Base-by-base conservation (phyloP, 441 rosid genomes). In the Jatropha podagrica region DNA sequence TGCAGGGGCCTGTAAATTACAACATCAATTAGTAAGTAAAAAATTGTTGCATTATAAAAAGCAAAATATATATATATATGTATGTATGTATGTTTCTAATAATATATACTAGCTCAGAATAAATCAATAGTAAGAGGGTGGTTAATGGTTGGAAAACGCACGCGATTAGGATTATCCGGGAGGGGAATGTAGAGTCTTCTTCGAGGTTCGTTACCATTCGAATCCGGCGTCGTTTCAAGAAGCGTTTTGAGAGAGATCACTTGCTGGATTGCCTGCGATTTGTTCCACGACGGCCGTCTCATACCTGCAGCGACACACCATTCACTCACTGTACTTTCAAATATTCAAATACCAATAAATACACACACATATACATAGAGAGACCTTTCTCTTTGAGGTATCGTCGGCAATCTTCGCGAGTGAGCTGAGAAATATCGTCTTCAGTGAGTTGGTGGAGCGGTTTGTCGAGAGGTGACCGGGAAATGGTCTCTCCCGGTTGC, bases 251-350 rank as follows among this genome's bases (percentile, higher is more conserved):
- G 95, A 13, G 92, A 93, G 44, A 93, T 73, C 59, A 93, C 96
- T 82, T 93, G 97, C 85, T 93, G 96, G 83, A 90, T 88, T 85
- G 96, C 96, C 84, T 93, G 96, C 74, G 97, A 90, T 82, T 93
- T 91, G 92, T 93, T 92, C 96, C 95, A 93, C 8, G 95, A 91
- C 48, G 96, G 96, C 69, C 90, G 82, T 26, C 97, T 90, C 93
- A 93, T 93, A 79, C 97, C 96, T 93, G 87, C 75, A 4, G 56
- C 10, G 8, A 48, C 48, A 74, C 27, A 76, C 41, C 17, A 61
- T 27, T 65, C 68, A 41, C 27, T 17, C 48, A 41, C 69, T 65
- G 15, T 42, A 42, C 52, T 65, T 42, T 5, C 5, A 37, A 4
- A 60, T 60, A 11, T n/a, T 11, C 14, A 13, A 32, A 32, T 2